Evolutionary conservation across 2,329 filamentous ascomycete species (phyloP), one percentile per base, ranked within the genome.

Genomic region (Macrophomina pseudophaseolina): DNA sequence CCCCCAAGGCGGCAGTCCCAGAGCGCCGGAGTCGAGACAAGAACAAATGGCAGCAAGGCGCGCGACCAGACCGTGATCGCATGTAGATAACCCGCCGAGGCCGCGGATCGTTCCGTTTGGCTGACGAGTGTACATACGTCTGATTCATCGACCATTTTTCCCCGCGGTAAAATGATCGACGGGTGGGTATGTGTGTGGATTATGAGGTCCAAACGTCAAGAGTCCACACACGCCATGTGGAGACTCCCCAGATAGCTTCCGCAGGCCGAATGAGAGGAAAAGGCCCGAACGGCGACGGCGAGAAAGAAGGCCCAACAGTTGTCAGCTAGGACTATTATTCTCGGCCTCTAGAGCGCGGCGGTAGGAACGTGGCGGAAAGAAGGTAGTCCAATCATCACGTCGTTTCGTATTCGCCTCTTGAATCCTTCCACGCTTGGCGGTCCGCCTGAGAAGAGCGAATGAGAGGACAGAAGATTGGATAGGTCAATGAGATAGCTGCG

Each of bases 361-460:
- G 33, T 54, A 40, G 52, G 51, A 53, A 53, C 30, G 30, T 3
- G 51, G 51, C 51, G 51, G 51, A 53, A 53, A 35, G 23, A 23
- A 23, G 28, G 28, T 33, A 32, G 11, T 33, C 14, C 51, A 53
- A 44, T 53, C 51, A 30, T 53, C 23, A 23, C 4, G 30, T 23
- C 3, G 23, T 38, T 53, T 53, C 51, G 51, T 53, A 53, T 53
- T 53, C 51, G 51, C 51, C 51, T 53, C 51, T 32, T 53, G 51
- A 53, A 53, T 53, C 51, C 51, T 53, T 33, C 51, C 51, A 33
- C 30, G 28, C 51, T 53, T 53, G 51, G 51, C 51, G 51, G 51
- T 23, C 5, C 28, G 51, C 51, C 51, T 53, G 8, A 53, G 51
- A 12, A 53, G 35, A 30, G 30, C 8, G 23, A 23, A 23, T 23